Evolutionary conservation across 2,329 filamentous ascomycete genomes (phyloP).

Genomic region (Lecanicillium sp.): DNA sequence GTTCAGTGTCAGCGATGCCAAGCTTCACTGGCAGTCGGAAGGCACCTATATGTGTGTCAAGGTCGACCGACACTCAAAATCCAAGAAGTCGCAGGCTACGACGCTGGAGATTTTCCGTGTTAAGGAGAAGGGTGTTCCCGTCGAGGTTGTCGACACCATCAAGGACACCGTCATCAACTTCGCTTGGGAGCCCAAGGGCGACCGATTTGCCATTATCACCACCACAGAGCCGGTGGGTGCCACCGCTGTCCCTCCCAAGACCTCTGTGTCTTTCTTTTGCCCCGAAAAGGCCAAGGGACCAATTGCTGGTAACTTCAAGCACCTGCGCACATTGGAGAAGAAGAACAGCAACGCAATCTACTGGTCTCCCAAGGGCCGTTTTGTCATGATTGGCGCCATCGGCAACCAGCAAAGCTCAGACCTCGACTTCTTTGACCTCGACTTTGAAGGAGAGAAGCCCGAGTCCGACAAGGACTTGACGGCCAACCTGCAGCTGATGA

Average conservation of each 20-base stretch:
- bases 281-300: conserved; percentile 86
- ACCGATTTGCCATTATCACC: conserved; percentile 94
- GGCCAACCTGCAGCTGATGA: conserved; percentile 92
- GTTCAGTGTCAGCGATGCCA: conserved; percentile 95
- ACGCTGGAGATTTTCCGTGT: conserved; percentile 98
- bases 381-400: conserved; percentile 90
- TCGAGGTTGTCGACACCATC: conserved; percentile 94
- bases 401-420: conserved; percentile 90
- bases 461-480: conserved; percentile 90
- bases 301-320: conserved; percentile 86
- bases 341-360: conserved; percentile 99
- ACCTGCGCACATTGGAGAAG: conserved; percentile 91
- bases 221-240: conserved; percentile 74
- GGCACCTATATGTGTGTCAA: conserved; percentile 94
- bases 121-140: conserved; percentile 93
- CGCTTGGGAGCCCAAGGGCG: conserved; percentile 97
- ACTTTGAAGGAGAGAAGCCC: conserved; percentile 95
- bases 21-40: conserved; percentile 98
- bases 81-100: conserved; percentile 94
- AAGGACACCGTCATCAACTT: conserved; percentile 99
- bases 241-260: conserved; percentile 85
- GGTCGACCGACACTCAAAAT: conserved; percentile 97
- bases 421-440: conserved; percentile 94
- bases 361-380: conserved; percentile 94
- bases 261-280: conserved; percentile 90